Base-by-base conservation (phyloP, 2,329 filamentous ascomycete genomes). In the Escovopsis sp. region DNA sequence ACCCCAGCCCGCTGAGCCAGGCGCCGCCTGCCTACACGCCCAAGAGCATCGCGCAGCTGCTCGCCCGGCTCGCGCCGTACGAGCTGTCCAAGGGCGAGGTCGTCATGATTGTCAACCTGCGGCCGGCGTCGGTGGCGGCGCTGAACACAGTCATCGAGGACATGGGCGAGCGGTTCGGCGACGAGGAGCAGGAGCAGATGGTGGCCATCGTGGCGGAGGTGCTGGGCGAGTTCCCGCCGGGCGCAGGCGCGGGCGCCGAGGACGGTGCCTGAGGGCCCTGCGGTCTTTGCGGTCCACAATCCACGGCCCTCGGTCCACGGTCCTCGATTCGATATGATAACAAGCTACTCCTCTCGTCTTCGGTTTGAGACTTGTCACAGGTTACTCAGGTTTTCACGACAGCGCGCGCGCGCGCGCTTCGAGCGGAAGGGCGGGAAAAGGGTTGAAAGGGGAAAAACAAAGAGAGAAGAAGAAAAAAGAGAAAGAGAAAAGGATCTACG, bases 81-180 rank as follows among this genome's bases (percentile, higher is more conserved):
- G 68, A 75, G 38, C 67, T 83, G 43, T 73, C 74, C 59, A 83
- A 83, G 63, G 75, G 75, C 42, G 80, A 83, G 59, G 61, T 80
- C 43, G 63, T 83, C 53, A 80, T 81, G 73, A 72, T 83, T 39
- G 57, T 82, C 50, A 83, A 84, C 55, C 61, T 80, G 36, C 69
- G 79, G 10, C 80, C 80, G 0, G 65, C 67, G 19, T 72, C 67
- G 26, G 63, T 69, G 28, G 69, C 71, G 4, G 68, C 71, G 38
- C 64, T 84, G 49, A 78, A 78, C 52, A 73, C 73, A 12, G 66
- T 81, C 40, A 65, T 84, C 32, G 77, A 84, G 58, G 77, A 83
- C 49, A 73, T 80, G 64, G 67, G 72, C 44, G 65, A 68, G 33
- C 70, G 80, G 7, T 79, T 80, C 54, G 65, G 58, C 38, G 69